These are phyloP conservation scores for Eucalyptus marginata DNA, from an alignment of 345 rosid species.

Conservation along the genomic window DNA sequence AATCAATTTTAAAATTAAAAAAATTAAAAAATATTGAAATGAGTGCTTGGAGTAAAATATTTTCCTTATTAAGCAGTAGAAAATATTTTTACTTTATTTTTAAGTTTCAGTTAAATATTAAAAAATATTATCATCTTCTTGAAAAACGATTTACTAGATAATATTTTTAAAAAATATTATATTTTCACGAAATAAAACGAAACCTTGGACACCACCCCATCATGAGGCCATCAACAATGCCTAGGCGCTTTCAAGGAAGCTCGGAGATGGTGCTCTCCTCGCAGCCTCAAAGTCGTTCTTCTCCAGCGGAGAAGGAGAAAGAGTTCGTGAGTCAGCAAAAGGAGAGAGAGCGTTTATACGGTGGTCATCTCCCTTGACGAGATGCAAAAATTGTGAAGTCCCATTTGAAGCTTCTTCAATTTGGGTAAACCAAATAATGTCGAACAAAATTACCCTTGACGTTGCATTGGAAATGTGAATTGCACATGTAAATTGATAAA, in stretches of 20 bases:
- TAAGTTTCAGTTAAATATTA: rapidly evolving
- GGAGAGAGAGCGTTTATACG: slow-evolving; percentile 27
- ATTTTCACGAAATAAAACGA: rapidly evolving
- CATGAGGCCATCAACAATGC: slow-evolving; percentile 63
- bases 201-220: slow-evolving; percentile 50
- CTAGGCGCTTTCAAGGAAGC: slow-evolving; percentile 28
- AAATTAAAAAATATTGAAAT: too few species aligned
- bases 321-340: slow-evolving; percentile 33
- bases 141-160: too few species aligned
- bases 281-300: slow-evolving; percentile 41
- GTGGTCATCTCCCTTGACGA: slow-evolving; percentile 53
- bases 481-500: neutral
- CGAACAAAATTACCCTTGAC: neutral
- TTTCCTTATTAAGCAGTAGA: rapidly evolving
- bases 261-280: slow-evolving; percentile 59
- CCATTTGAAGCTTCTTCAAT: neutral
- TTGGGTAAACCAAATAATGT: neutral
- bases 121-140: too few species aligned
- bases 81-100: too few species aligned
- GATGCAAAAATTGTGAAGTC: slow-evolving; percentile 43
- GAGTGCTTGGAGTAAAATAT: too few species aligned
- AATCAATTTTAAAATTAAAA: too few species aligned
- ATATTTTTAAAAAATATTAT: too few species aligned
- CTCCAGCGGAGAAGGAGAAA: slow-evolving; percentile 46
- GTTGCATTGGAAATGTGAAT: neutral